These are phyloP conservation scores for Emiliania huxleyi DNA, from an alignment of 78 protist genomes.

Conservation along the genomic window DNA sequence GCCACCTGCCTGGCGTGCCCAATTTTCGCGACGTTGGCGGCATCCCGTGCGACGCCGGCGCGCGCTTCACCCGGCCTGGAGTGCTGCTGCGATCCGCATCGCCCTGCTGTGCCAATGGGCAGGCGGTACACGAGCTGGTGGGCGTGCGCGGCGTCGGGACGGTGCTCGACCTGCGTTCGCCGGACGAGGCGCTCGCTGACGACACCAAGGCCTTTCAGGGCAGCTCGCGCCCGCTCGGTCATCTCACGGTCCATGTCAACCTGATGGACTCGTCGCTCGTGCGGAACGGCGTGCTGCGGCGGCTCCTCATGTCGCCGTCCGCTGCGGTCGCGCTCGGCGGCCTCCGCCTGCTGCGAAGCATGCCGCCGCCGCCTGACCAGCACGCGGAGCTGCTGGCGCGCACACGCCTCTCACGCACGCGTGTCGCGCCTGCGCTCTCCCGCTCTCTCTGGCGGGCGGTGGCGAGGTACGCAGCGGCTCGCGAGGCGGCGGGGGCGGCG, in stretches of 20 bases:
- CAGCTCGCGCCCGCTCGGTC: neutral
- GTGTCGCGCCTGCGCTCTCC: too few relatives aligned
- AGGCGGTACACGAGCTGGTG: neutral
- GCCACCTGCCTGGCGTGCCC: neutral
- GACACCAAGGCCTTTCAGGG: neutral
- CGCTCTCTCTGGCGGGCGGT: too few relatives aligned
- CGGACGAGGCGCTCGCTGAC: neutral
- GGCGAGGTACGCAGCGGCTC: too few relatives aligned
- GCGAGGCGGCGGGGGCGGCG: too few relatives aligned
- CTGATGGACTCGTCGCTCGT: neutral
- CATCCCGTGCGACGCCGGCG: neutral
- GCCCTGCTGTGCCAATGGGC: neutral
- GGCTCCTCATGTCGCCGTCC: neutral
- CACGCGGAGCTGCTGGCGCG: too few relatives aligned
- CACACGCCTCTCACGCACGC: too few relatives aligned
- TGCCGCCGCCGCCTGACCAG: too few relatives aligned
- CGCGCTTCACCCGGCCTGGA: neutral
- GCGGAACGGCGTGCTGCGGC: neutral
- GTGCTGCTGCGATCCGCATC: neutral
- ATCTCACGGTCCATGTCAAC: neutral
- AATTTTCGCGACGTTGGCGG: neutral
- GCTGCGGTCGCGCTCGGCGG: neutral
- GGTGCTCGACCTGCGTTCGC: neutral
- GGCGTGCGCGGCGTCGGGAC: neutral
- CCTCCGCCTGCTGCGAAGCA: neutral